These are phyloP conservation scores for Cudoniella acicularis DNA, from an alignment of 495 filamentous ascomycete species.

Conservation along the genomic window DNA sequence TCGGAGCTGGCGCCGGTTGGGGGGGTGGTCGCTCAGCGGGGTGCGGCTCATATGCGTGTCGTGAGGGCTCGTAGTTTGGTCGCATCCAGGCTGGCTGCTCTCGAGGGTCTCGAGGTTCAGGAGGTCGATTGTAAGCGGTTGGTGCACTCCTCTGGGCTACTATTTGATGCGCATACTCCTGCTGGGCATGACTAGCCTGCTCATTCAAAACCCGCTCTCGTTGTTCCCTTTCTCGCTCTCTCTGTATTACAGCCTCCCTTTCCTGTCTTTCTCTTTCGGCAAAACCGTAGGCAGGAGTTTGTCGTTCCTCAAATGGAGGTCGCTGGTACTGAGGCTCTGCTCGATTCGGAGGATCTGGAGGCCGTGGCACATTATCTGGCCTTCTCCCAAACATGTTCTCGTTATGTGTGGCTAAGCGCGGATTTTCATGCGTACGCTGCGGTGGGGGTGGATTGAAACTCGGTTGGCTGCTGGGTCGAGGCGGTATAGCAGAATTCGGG, in stretches of 20 bases:
- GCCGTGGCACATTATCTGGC: conserved; percentile 1
- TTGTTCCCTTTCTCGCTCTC: conserved; percentile 21
- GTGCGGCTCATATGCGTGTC: conserved; percentile 25
- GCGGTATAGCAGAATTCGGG: conserved; percentile 31
- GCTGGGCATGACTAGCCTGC: conserved; percentile 18
- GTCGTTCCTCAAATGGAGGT: conserved; percentile 22
- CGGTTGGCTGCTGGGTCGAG: conserved; percentile 49
- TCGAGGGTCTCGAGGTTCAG: conserved; percentile 15
- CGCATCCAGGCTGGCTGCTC: conserved; percentile 23
- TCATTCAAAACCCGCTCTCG: conserved; percentile 25
- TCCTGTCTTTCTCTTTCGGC: conserved; percentile 40
- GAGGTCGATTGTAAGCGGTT: conserved; percentile 17
- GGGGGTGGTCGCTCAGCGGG: conserved; percentile 29
- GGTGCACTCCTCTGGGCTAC: conserved; percentile 21
- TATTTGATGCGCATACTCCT: conserved; percentile 21
- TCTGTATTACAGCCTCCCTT: conserved; percentile 14
- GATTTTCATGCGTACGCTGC: conserved; percentile 33
- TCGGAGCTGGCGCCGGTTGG: conserved; percentile 25
- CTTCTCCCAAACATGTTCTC: conserved; percentile 21
- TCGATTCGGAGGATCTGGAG: conserved; percentile 16
- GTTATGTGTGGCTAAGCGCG: conserved; percentile 19
- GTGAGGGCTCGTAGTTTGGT: conserved; percentile 14
- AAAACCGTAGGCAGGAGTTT: conserved; percentile 17
- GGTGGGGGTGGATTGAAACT: conserved; percentile 37
- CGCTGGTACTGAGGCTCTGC: conserved; percentile 20